Percentiles rank a stretch among this genome's conserved stretches.
Conservation (phyloP, 2,329 filamentous ascomycete species). For the Fusarium hostae region DNA sequence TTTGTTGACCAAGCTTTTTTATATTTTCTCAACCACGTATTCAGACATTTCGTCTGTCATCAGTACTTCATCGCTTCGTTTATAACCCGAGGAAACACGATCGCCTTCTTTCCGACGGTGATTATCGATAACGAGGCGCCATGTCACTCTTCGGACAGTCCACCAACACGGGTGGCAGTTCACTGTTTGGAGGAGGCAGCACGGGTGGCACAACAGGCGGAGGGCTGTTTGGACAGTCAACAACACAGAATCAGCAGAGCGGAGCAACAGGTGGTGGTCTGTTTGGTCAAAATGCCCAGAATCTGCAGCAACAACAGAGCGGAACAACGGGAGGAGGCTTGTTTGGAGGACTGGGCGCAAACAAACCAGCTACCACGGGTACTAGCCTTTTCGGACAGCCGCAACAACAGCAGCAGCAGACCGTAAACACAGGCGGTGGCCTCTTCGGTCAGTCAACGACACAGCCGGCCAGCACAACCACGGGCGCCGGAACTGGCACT, state of each 20-base stretch:
- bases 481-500: constrained; percentile 38
- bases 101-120: not conserved
- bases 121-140: constrained; percentile 22
- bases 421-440: constrained; percentile 29
- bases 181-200: constrained; percentile 43
- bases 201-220: constrained; percentile 43
- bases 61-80: constrained; percentile 8
- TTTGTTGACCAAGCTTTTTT: constrained; percentile 33
- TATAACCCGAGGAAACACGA: not conserved
- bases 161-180: constrained; percentile 39
- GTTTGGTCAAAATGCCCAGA: constrained; percentile 43
- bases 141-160: constrained; percentile 53
- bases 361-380: constrained; percentile 39
- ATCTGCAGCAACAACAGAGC: constrained; percentile 38
- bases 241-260: constrained; percentile 42
- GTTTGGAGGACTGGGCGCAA: constrained; percentile 47
- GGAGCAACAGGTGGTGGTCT: constrained; percentile 37
- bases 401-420: constrained; percentile 38
- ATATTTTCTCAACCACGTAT: constrained; percentile 25
- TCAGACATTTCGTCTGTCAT: constrained; percentile 26
- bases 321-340: constrained; percentile 45
- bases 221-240: constrained; percentile 48
- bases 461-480: constrained; percentile 28
- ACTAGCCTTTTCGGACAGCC: constrained; percentile 42
- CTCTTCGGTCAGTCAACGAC: constrained; percentile 45